Evolutionary conservation across 331 rosid species (phyloP), one percentile per base, ranked within the genome.

Genomic region (Acacia concinna): DNA sequence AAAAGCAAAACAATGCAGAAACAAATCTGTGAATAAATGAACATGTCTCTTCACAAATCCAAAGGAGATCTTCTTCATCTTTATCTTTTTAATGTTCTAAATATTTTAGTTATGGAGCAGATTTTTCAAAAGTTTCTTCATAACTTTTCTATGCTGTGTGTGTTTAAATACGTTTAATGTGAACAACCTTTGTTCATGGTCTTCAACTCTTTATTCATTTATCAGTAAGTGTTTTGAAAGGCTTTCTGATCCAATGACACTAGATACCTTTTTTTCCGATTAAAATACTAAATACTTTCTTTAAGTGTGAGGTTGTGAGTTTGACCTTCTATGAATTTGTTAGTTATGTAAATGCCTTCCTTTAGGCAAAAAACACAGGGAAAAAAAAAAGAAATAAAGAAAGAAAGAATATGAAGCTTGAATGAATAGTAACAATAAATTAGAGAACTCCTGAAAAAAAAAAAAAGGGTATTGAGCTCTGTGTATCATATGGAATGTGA

Each of bases 21-120:
- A 52, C 34, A 40, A 68, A 73, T 52, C 13, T 2, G 23, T 20
- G 83, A 68, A 82, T 76, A 69, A 71, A 12, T 52, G 84, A 74
- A 87, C 77, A 68, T 77, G 6, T 87, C 81, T 35, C 40, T 15
- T 63, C 68, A 13, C 34, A 6, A 23, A 31, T 31, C 34, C 5
- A 63, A 31, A 30, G 68, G 10, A 10, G 18, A 56, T 21, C 28
- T n/a, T 52, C n/a, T 52, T 20, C 28, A 52, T 52, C 60, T n/a
- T n/a, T 7, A 54, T 21, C 62, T n/a, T 54, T 54, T 51, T n/a
- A 5, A 8, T 54, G 62, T 21, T 54, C 8, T 54, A 54, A 21
- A 54, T 54, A 54, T 2, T 10, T 54, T 21, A 6, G 30, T 54
- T 1, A 56, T 9, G 27, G 6, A 56, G 4, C 4, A 52, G 28